Base-by-base conservation (phyloP, 2,329 filamentous ascomycete genomes). In the Diaporthe citriasiana region DNA sequence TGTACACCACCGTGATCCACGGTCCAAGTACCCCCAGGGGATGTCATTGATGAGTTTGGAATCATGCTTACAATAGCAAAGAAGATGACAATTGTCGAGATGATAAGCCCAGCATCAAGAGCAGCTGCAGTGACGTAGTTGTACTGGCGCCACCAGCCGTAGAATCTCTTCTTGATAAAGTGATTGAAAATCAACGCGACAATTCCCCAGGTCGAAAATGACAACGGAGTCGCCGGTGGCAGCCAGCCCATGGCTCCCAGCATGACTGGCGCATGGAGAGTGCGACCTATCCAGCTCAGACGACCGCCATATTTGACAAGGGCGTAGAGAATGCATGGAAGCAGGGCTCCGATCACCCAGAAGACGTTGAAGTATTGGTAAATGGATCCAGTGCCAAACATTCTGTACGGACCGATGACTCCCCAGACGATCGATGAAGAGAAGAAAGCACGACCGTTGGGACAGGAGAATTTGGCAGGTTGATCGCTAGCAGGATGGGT, bases 81-180 rank as follows among this genome's bases (percentile, higher is more conserved):
- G 76, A 83, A 83, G 51, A 83, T 78, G 15, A 83, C 77, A 38
- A 82, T 82, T 1, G 83, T 85, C 19, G 79, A 80, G 22, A 85
- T 76, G 19, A 84, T 80, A 8, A 85, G 79, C 3, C 83, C 84
- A 1, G 81, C 82, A 40, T 85, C 84, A 35, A 85, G 77, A 0
- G 81, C 83, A 0, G 83, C 83, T 0, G 84, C 82, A 1, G 83
- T 84, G 66, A 84, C 78, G 74, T 84, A 85, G 75, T 84, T 85
- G 73, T 85, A 85, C 19, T 87, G 89, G 73, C 85, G 84, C 90
- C 90, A 92, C 90, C 90, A 92, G 0, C 87, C 89, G n/a, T 83
- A 82, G 79, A 83, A 90, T 55, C 84, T 83, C 76, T 85, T 85
- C 42, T 86, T 85, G 74, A 92, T 89, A 69, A 82, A 84, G 76